Base-by-base conservation (phyloP, 2,329 filamentous ascomycete genomes). In the Aspergillus udagawae region DNA sequence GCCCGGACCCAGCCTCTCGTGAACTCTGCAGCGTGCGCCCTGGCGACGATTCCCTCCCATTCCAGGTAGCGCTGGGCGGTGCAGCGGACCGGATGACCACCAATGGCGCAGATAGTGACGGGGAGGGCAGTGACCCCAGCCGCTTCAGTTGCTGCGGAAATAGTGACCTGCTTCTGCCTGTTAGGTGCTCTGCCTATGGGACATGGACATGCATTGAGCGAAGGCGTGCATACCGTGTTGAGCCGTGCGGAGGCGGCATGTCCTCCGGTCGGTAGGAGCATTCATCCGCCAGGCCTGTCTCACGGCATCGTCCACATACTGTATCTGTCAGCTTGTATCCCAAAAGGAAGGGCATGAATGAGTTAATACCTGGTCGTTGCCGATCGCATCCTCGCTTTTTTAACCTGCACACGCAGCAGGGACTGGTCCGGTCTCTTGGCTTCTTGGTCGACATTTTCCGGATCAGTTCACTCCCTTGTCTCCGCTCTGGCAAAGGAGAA, bases 231-330 rank as follows among this genome's bases (percentile, higher is more conserved):
- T 52, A 61, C 58, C 32, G n/a, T 2, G 8, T 3, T 25, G 21
- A 6, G n/a, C 41, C 4, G 23, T 27, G 12, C 21, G 51, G 29
- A 20, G 58, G 53, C 27, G 58, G 52, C 55, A 54, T 58, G 23
- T 60, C 60, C 44, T 58, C 52, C 17, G 60, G 41, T 17, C 53
- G 41, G 38, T 62, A 62, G 49, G 55, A 62, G 35, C 60, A 62
- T 28, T 52, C 42, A 32, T 51, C 48, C 2, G 45, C 9, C 3
- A 38, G n/a, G n/a, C 50, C 51, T 23, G 1, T 14, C 20, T 32
- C 23, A 17, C 27, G 49, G 35, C 60, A 62, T 52, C 14, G n/a
- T 27, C 35, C 51, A 17, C 60, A 62, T 35, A 28, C 60, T 62
- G 49, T 17, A 21, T 27, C 12, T 32, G 21, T 48, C 6, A 54